Conservation (phyloP, 2,329 filamentous ascomycete species). For the Colletotrichum falcatum region DNA sequence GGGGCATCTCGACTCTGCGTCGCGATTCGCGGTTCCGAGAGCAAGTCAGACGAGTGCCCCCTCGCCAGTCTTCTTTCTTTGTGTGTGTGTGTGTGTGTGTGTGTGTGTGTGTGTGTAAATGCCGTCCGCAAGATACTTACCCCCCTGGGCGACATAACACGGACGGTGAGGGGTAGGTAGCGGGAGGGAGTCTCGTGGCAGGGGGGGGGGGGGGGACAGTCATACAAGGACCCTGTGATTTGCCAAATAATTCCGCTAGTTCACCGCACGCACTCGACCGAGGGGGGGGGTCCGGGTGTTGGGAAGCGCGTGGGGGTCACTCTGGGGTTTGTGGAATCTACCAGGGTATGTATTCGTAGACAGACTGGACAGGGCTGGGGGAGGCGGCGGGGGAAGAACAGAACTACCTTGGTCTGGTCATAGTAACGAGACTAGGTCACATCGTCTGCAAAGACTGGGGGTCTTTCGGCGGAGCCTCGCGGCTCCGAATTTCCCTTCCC, state of each 20-base stretch:
- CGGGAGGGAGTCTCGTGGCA: neutral
- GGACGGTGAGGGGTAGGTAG: neutral
- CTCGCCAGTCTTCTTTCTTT: neutral
- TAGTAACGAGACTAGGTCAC: neutral
- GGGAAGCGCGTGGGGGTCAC: slow-evolving; percentile 8
- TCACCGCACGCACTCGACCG: neutral
- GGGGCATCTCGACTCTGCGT: neutral
- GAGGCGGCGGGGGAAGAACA: too few species aligned
- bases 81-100: too few species aligned
- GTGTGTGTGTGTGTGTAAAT: too few species aligned
- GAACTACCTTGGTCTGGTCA: neutral
- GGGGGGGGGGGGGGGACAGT: neutral
- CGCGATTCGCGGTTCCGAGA: neutral
- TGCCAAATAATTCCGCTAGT: neutral
- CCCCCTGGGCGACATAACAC: neutral
- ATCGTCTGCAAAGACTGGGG: neutral
- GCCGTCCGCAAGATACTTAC: neutral
- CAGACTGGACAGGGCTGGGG: neutral
- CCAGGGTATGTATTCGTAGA: too few species aligned
- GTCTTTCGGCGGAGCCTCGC: neutral
- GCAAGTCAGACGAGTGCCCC: neutral
- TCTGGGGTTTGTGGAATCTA: neutral
- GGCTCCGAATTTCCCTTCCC: slow-evolving; percentile 4
- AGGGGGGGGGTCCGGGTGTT: neutral
- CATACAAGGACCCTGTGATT: neutral